Evolutionary conservation across 1,284 basidiomycete genomes (phyloP), one percentile per base, ranked within the genome.

Genomic region (Wallemia ichthyophaga): DNA sequence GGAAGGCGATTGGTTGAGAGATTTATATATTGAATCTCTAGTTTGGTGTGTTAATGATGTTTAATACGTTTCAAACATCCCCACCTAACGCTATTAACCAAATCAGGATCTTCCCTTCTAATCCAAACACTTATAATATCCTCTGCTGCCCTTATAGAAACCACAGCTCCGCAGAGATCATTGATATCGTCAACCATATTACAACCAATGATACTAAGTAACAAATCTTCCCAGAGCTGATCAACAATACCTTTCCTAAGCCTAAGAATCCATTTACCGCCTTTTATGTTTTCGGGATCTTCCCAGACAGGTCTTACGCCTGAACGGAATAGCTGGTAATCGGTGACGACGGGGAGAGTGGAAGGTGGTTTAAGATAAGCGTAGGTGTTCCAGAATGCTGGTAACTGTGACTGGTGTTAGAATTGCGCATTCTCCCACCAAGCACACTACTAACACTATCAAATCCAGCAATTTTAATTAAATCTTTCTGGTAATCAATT

Each of bases 251-350:
- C 83, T 66, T 86, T 86, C 66, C 78, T 78, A 58, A 89, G 74
- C 62, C 86, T 81, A 62, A 89, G 78, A 62, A 85, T 85, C 85
- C 85, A 89, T 71, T 88, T 88, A n/a, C 85, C 85, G 26, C 85
- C 85, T n/a, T 76, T 69, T 58, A 81, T 71, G 69, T 89, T 89
- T 60, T 85, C 73, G 1, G 84, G 83, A 69, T 88, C 86, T 68
- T 89, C 85, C 85, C 86, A 89, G 7, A 88, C 82, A 1, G 86
- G 85, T 60, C 85, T 75, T 59, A 89, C 73, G 57, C 80, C 81
- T 1, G 78, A 73, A 66, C 86, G 85, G 71, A 89, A 89, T 62
- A 89, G 75, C 57, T 88, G 77, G 63, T 84, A 84, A 69, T 86
- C 83, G 3, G 83, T 85, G 2, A 83, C 85, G 21, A 84, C 82